Base-by-base conservation (phyloP, 768 basidiomycete genomes). In the Clavaria fumosa region DNA sequence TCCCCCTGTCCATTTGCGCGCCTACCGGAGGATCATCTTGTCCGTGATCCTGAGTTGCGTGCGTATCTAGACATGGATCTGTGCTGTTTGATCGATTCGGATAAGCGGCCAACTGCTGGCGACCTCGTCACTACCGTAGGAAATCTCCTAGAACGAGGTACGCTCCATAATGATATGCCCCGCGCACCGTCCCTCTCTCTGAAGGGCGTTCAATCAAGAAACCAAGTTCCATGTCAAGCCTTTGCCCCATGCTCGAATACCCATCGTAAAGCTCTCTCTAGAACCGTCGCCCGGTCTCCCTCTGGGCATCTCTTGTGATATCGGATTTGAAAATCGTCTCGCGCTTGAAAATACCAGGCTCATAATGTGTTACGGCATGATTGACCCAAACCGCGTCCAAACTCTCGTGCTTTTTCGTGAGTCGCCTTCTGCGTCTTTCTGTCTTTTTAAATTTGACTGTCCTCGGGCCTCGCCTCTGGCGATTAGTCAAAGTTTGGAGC, bases 211-310 rank as follows among this genome's bases (percentile, higher is more conserved):
- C 19, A 21, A 20, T 15, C 39, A 17, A 90, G 89, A 95, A 63
- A 91, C 89, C 24, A 90, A 90, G 55, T 91, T 93, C 53, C 76
- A 82, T 52, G 91, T 97, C 63, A 96, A 97, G 57, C 80, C 89
- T 7, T 66, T 99, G 17, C 91, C 93, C 7, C 83, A 90, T 60
- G 93, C 93, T 7, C 81, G 93, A 50, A 96, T 97, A 66, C 93
- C 93, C 23, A 99, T 99, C 53, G 88, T 99, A 52, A 99, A 99
- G 63, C 69, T 99, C 38, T 88, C 84, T 17, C 71, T 97, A 18
- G 79, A 86, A 53, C 84, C 86, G 12, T 83, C 84, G 2, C 77
- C 76, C 7, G 75, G 78, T 4, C 63, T 88, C 10, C 79, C 80
- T 6, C 69, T 74, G 35, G 91, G 90, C 39, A 93, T 99, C 48